Percentiles rank a stretch among this genome's conserved stretches.
phyloP scores from a whole-genome alignment of 1,139 yeast species.

The Petasospora rhodanensis region DNA sequence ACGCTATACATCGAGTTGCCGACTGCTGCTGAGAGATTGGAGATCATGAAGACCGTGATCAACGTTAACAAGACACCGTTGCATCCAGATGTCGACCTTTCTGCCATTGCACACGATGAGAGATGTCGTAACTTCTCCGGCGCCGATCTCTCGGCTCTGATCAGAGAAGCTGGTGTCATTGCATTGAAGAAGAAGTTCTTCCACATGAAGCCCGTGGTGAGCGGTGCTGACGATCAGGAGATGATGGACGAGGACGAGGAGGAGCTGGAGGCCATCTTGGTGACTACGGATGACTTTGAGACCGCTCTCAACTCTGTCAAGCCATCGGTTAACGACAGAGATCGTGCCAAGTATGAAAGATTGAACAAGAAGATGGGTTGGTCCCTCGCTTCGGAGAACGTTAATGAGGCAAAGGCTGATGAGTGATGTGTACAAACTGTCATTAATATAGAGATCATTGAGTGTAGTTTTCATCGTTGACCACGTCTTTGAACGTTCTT shows the following conservation, averaged over 20 bases:
- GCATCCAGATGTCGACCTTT: conserved; percentile 56
- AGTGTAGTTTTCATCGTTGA: conserved; percentile 25
- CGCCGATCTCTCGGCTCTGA: conserved; percentile 89
- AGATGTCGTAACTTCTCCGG: conserved; percentile 90
- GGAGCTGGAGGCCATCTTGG: conserved; percentile 37
- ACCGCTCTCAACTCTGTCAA: conserved; percentile 69
- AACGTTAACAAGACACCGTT: conserved; percentile 73
- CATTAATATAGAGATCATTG: no score
- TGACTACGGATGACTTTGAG: conserved; percentile 62
- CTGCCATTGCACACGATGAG: conserved; percentile 61
- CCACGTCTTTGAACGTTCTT: conserved; percentile 58
- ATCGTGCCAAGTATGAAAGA: conserved; percentile 69
- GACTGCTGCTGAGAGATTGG: conserved; percentile 66
- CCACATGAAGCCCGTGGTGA: conserved; percentile 31
- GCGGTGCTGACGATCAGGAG: conserved; percentile 40
- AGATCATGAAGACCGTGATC: conserved; percentile 75
- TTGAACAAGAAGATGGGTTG: conserved; percentile 59
- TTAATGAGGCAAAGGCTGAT: conserved; percentile 12
- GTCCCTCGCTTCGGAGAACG: conserved; percentile 28
- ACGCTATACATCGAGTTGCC: conserved; percentile 91
- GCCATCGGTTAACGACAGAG: conserved; percentile 89
- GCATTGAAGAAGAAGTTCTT: conserved; percentile 75
- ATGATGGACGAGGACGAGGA: conserved; percentile 31
- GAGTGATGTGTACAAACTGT: conserved; percentile 1
- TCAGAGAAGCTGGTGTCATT: conserved; percentile 86